Evolutionary conservation across 371 early-diverging fungal species (phyloP).

Genomic region (Blakeslea trispora): DNA sequence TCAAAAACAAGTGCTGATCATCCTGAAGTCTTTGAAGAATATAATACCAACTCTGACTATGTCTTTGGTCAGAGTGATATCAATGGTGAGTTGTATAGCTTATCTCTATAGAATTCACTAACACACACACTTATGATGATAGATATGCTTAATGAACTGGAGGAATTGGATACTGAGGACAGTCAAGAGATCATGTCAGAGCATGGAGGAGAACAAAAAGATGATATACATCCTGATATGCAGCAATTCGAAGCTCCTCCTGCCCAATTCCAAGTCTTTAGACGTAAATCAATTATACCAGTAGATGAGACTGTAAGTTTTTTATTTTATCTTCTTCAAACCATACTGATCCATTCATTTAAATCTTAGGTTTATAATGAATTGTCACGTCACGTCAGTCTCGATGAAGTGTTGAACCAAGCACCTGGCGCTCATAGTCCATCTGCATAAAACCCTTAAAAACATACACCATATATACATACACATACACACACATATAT

Average conservation of each 20-base stretch:
- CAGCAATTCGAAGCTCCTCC: conserved; percentile 69
- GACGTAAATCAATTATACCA: conserved; percentile 88
- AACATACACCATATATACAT: no score
- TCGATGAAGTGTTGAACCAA: conserved; percentile 73
- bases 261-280: conserved; percentile 66
- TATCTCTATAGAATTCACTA: no score
- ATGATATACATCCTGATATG: conserved; percentile 40
- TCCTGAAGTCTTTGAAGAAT: not conserved
- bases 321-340: not conserved
- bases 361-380: conserved; percentile 63
- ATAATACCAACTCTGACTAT: conserved; percentile 8
- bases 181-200: conserved; percentile 25
- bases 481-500: no score
- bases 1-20: not conserved
- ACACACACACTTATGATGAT: not conserved
- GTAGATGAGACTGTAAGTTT: conserved; percentile 76
- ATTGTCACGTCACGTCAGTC: conserved; percentile 76
- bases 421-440: conserved; percentile 28
- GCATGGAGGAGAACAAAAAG: conserved; percentile 27
- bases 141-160: conserved; percentile 12
- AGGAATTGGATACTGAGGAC: conserved; percentile 18
- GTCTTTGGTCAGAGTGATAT: not conserved
- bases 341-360: not conserved
- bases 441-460: no score
- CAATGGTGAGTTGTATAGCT: not conserved